phyloP scores from a whole-genome alignment of 768 basidiomycete species.

The Russula sp. region DNA sequence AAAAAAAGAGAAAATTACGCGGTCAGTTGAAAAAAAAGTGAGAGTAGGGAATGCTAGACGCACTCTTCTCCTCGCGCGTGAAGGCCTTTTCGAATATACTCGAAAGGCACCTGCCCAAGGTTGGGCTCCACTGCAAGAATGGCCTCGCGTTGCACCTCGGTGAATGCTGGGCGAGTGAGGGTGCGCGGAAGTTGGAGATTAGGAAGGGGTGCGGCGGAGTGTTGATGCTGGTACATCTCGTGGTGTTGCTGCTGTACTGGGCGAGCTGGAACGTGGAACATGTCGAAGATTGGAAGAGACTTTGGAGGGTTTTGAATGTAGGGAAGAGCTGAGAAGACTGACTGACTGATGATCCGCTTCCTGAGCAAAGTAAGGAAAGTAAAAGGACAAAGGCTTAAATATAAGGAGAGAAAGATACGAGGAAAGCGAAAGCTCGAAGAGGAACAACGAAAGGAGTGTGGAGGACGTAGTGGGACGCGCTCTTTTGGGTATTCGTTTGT shows the following conservation, averaged over 20 bases:
- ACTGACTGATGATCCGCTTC: constrained; percentile 8
- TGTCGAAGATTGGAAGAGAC: constrained; percentile 1
- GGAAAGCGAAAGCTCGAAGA: constrained; percentile 18
- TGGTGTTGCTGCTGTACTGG: constrained; percentile 14
- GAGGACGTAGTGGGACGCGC: background rate
- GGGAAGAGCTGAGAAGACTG: background rate
- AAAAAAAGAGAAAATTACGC: background rate
- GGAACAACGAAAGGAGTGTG: constrained; percentile 18
- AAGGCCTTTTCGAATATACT: constrained; percentile 55
- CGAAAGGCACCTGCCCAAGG: constrained; percentile 47
- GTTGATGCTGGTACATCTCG: constrained; percentile 24
- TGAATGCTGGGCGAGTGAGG: constrained; percentile 55
- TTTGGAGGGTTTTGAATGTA: background rate
- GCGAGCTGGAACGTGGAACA: constrained; percentile 23
- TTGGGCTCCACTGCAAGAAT: constrained; percentile 49
- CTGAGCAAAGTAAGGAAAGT: constrained; percentile 22
- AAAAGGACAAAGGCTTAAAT: constrained; percentile 19
- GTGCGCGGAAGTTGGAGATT: constrained; percentile 66
- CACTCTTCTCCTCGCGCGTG: constrained; percentile 41
- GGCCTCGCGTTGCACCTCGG: constrained; percentile 51
- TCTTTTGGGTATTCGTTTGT: constrained; percentile 24
- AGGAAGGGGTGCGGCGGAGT: constrained; percentile 27
- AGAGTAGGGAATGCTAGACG: constrained; percentile 22
- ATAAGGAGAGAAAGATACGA: constrained; percentile 18
- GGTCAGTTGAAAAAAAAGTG: background rate